Evolutionary conservation across 805 yeast species (phyloP), one percentile per base, ranked within the genome.

Genomic region (Candida vartiovaarae): DNA sequence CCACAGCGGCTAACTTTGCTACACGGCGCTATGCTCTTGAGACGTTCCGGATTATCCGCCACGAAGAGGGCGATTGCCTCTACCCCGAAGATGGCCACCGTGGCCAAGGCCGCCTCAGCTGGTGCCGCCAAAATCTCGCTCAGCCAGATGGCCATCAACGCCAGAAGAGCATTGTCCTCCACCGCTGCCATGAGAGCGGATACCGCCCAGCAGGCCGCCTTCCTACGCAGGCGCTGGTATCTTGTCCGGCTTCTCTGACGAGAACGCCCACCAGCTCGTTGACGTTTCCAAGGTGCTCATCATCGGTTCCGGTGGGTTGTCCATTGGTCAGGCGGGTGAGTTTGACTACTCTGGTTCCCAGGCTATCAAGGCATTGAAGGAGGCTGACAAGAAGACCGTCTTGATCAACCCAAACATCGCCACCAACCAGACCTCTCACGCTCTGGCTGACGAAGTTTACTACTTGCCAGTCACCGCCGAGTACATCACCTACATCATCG

Each of bases 251-350:
- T 78, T 79, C 62, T 68, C 67, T 25, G 82, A 76, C 53, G 82
- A 80, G 49, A 71, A 80, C 51, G 77, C 79, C 37, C 78, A 76
- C 43, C 68, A 76, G 47, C 69, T 88, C 42, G 96, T 87, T 36
- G 95, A 88, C 49, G 96, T 88, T 29, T 70, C 80, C 50, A 85
- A 85, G 58, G 98, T 93, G 6, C 75, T 91, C 45, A 86, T 91
- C 42, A 85, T 91, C 61, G 99, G 99, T 8, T 91, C 98, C 6
- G 99, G 99, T 60, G 99, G 98, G 42, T 73, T 91, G 44, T 85
- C 96, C 42, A 91, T 91, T 63, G 98, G 98, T 48, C 98, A 91
- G 69, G 98, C 98, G 41, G 98, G 98, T 59, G 98, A 91, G 69
- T 91, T 91, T 59, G 98, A 91, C 67, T 91, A 91, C 66, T 84